Evolutionary conservation across 371 early-diverging fungal genomes (phyloP).

Genomic region (Rhizopus microsporus): DNA sequence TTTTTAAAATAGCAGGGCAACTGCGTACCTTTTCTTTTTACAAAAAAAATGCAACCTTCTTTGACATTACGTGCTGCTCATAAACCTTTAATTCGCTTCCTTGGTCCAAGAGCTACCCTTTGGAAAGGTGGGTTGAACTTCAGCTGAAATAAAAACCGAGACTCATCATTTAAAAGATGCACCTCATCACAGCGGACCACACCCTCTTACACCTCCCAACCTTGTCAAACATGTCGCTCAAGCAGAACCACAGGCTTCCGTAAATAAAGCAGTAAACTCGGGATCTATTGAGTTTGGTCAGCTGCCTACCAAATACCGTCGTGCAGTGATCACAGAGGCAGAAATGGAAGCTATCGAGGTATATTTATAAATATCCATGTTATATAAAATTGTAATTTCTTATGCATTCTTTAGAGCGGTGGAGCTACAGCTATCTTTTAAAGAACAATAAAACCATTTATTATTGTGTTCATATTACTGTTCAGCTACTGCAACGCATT

Average conservation of each 20-base stretch:
- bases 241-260: constrained; percentile 19
- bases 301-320: constrained; percentile 42
- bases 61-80: constrained; percentile 44
- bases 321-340: constrained; percentile 35
- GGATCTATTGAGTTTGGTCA: constrained; percentile 39
- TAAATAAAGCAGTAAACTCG: constrained; percentile 6
- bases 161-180: constrained; percentile 24
- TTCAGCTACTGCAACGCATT: constrained; percentile 4
- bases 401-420: constrained; percentile 29
- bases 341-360: constrained; percentile 60
- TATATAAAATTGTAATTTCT: background rate
- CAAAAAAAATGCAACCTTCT: constrained; percentile 40
- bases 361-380: constrained; percentile 5
- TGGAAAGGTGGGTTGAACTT: constrained; percentile 46
- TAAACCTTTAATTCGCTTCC: constrained; percentile 50
- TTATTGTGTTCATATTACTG: background rate
- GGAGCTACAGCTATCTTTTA: constrained; percentile 37
- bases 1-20: background rate
- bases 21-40: constrained; percentile 1
- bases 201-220: constrained; percentile 50
- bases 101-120: constrained; percentile 46
- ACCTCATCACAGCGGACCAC: constrained; percentile 44
- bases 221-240: constrained; percentile 50
- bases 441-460: background rate
- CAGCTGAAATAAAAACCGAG: background rate